A percentile compares a stretch with the other conserved stretches of the same genome.
Conservation (phyloP, 495 filamentous ascomycete genomes). For the Trichoderma erinaceum region DNA sequence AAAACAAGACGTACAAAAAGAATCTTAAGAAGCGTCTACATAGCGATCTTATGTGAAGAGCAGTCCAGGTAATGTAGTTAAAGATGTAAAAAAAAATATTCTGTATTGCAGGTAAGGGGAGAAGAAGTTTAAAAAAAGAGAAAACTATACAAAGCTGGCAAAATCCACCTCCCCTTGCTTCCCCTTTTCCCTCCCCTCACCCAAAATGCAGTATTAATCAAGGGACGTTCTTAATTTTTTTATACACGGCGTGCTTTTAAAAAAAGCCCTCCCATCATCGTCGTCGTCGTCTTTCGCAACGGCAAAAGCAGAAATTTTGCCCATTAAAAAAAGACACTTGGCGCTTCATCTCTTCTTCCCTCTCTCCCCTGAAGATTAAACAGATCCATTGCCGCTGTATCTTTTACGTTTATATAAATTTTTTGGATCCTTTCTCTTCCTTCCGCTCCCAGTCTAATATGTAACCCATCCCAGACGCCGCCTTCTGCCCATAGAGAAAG, state of each 20-base stretch:
- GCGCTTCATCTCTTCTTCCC: too few species aligned
- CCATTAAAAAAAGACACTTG: neutral
- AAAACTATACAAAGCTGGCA: constrained; percentile 3
- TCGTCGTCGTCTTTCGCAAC: neutral
- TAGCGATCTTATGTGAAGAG: too few species aligned
- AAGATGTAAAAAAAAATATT: neutral
- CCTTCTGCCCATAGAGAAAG: constrained; percentile 1
- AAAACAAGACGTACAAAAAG: neutral
- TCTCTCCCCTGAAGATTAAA: neutral
- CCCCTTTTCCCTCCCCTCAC: neutral
- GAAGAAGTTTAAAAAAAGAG: neutral
- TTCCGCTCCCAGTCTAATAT: neutral
- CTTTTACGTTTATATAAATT: neutral
- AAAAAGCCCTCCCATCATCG: neutral
- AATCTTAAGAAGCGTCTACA: neutral
- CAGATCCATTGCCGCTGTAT: neutral
- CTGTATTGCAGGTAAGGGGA: constrained; percentile 4
- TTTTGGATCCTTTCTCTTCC: neutral
- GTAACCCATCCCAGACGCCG: constrained; percentile 9
- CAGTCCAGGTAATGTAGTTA: neutral
- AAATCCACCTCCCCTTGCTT: neutral
- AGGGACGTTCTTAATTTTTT: neutral
- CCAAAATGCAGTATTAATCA: constrained; percentile 1
- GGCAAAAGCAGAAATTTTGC: neutral
- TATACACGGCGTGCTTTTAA: neutral